A percentile compares a stretch with the other conserved stretches of the same genome.
Conservation (phyloP, 2,329 filamentous ascomycete genomes). For the Colletotrichum tabaci region DNA sequence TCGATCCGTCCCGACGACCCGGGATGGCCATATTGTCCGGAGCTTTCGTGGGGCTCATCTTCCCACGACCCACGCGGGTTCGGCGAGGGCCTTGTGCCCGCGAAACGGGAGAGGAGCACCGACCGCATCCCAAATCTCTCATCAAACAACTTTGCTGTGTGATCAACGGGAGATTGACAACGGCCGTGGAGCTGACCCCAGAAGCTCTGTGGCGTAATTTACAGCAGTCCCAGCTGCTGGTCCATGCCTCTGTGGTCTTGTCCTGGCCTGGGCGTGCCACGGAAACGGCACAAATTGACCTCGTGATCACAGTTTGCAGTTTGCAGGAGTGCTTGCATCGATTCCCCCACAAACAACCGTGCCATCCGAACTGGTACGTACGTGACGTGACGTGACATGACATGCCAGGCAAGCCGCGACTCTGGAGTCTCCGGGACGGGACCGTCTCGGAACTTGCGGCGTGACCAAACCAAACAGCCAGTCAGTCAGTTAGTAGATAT, state of each 20-base stretch:
- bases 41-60: constrained; percentile 32
- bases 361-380: constrained; percentile 23
- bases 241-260: too few relatives aligned
- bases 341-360: constrained; percentile 39
- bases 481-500: constrained; percentile 1
- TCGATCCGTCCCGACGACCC: constrained; percentile 31
- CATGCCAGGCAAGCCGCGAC: neutral
- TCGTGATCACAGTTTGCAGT: constrained; percentile 22
- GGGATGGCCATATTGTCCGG: constrained; percentile 25
- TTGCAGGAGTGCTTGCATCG: constrained; percentile 17
- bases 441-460: constrained; percentile 12
- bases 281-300: constrained; percentile 21
- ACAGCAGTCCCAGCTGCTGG: too few relatives aligned
- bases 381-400: constrained; percentile 3
- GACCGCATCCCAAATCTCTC: constrained; percentile 6
- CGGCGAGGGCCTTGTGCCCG: neutral
- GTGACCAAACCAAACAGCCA: neutral
- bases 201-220: constrained; percentile 24
- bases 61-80: constrained; percentile 36
- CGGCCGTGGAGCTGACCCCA: constrained; percentile 4
- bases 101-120: constrained; percentile 10
- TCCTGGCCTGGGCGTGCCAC: constrained; percentile 4
- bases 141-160: neutral
- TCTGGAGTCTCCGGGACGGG: neutral
- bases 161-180: constrained; percentile 9